Evolutionary conservation across 176 grass and related monocot species (phyloP).

Genomic region (Triticum dicoccoides): DNA sequence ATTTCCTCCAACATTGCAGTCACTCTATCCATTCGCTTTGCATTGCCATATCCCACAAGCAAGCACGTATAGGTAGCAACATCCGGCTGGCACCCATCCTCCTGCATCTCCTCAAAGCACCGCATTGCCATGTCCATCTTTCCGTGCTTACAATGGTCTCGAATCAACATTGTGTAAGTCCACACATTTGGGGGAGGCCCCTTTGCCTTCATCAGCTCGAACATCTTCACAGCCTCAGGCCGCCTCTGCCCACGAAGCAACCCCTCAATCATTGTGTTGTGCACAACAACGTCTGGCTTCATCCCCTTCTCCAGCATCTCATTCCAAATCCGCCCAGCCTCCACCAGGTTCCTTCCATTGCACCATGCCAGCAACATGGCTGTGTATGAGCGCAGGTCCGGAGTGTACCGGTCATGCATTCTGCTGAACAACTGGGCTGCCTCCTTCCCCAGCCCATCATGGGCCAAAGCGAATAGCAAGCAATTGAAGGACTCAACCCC

Average conservation of each 20-base stretch:
- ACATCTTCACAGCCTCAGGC: constrained; percentile 77
- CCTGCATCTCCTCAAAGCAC: constrained; percentile 68
- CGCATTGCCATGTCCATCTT: constrained; percentile 79
- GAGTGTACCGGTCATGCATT: constrained; percentile 52
- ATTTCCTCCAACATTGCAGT: constrained; percentile 60
- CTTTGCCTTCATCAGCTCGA: constrained; percentile 91
- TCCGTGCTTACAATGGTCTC: constrained; percentile 63
- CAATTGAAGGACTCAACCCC: constrained; percentile 86
- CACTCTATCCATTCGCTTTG: constrained; percentile 73
- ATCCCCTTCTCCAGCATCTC: constrained; percentile 79
- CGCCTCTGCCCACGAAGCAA: constrained; percentile 70
- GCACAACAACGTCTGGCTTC: constrained; percentile 57
- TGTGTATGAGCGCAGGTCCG: constrained; percentile 67
- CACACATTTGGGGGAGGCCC: constrained; percentile 68
- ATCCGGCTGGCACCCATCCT: constrained; percentile 43
- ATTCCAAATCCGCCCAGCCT: constrained; percentile 78
- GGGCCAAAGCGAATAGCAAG: constrained; percentile 58
- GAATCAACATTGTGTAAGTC: constrained; percentile 81
- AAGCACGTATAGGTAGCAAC: constrained; percentile 71
- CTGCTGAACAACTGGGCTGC: constrained; percentile 61
- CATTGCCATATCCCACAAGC: constrained; percentile 87
- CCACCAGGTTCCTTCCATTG: constrained; percentile 71
- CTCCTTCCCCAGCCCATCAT: constrained; percentile 68
- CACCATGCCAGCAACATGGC: constrained; percentile 69
- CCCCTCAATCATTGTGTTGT: constrained; percentile 92